phyloP scores from a whole-genome alignment of 352 stramenopile genomes.

The Pythium guiyangense region DNA sequence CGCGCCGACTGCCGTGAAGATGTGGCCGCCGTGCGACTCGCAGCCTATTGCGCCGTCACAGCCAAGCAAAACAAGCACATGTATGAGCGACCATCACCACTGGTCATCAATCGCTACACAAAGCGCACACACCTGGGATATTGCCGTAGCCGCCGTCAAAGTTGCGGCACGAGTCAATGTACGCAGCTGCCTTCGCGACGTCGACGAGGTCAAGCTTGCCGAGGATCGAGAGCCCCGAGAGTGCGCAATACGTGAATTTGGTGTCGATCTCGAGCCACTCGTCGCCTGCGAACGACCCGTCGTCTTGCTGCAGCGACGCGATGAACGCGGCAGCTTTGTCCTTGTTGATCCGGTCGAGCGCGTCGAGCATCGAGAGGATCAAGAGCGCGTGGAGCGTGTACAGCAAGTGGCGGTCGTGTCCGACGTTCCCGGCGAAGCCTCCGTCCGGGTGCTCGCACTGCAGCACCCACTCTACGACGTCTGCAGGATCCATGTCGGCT shows the following conservation, averaged over 20 bases:
- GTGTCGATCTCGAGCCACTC: slow-evolving; percentile 98
- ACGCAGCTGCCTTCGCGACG: slow-evolving; percentile 86
- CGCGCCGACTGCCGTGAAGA: slow-evolving; percentile 97
- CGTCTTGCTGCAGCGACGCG: slow-evolving; percentile 89
- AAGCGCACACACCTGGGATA: slow-evolving; percentile 40
- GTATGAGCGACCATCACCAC: not conserved
- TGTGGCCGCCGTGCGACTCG: slow-evolving; percentile 97
- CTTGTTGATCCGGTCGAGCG: slow-evolving; percentile 75
- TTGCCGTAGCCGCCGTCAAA: slow-evolving; percentile 94
- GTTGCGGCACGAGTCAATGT: slow-evolving; percentile 96
- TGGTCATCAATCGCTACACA: not conserved
- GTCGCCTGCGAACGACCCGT: slow-evolving; percentile 98
- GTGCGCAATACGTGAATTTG: slow-evolving; percentile 98
- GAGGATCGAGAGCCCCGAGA: slow-evolving; percentile 94
- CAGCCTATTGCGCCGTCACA: slow-evolving; percentile 58
- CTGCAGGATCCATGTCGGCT: slow-evolving; percentile 70
- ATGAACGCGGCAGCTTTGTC: slow-evolving; percentile 85
- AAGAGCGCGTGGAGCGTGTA: slow-evolving; percentile 98
- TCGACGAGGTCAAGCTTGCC: slow-evolving; percentile 84
- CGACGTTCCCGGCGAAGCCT: slow-evolving; percentile 95
- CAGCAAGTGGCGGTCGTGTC: slow-evolving; percentile 96
- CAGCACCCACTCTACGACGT: slow-evolving; percentile 95
- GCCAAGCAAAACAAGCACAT: slow-evolving; percentile 33
- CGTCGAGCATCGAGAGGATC: slow-evolving; percentile 93
- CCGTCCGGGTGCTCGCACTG: slow-evolving; percentile 90